Conservation (phyloP, 345 rosid genomes). For the Erysimum cheiranthoides region DNA sequence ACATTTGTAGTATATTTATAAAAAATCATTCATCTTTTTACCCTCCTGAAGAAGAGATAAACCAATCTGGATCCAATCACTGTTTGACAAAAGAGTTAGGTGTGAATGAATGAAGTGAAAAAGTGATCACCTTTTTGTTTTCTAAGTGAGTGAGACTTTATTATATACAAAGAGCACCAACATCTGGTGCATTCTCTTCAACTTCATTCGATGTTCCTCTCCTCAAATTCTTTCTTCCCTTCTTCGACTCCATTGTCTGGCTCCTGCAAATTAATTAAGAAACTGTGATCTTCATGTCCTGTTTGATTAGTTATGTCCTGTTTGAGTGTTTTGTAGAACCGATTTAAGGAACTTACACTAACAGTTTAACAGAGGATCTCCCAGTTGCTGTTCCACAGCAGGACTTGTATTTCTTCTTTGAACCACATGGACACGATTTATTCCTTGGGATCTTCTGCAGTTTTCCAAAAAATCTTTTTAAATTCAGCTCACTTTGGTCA, state of each 20-base stretch:
- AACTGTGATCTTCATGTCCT: slow-evolving; percentile 1
- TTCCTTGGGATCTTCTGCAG: slow-evolving; percentile 72
- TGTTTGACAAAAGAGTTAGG: neutral
- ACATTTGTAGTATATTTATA: neutral
- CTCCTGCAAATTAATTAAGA: slow-evolving; percentile 40
- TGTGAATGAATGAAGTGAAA: neutral
- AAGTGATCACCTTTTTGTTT: neutral
- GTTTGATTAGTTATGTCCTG: slow-evolving; percentile 27
- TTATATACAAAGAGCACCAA: slow-evolving; percentile 90
- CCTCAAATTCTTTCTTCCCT: slow-evolving; percentile 58
- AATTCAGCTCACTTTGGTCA: neutral
- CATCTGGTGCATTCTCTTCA: slow-evolving; percentile 63
- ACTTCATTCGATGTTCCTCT: slow-evolving; percentile 58
- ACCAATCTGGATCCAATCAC: neutral
- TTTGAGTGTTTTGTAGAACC: neutral
- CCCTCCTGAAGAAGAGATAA: slow-evolving; percentile 15
- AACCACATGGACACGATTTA: slow-evolving; percentile 80
- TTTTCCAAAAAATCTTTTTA: slow-evolving; percentile 8
- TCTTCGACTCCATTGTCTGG: slow-evolving; percentile 60
- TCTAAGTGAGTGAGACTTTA: slow-evolving; percentile 30
- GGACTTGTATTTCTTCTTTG: slow-evolving; percentile 89
- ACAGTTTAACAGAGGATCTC: slow-evolving; percentile 57
- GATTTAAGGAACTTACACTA: slow-evolving; percentile 55
- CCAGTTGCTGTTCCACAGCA: slow-evolving; percentile 81
- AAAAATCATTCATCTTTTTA: neutral